Evolutionary conservation across 768 basidiomycete species (phyloP).

Genomic region (Tricholoma flavovirens): DNA sequence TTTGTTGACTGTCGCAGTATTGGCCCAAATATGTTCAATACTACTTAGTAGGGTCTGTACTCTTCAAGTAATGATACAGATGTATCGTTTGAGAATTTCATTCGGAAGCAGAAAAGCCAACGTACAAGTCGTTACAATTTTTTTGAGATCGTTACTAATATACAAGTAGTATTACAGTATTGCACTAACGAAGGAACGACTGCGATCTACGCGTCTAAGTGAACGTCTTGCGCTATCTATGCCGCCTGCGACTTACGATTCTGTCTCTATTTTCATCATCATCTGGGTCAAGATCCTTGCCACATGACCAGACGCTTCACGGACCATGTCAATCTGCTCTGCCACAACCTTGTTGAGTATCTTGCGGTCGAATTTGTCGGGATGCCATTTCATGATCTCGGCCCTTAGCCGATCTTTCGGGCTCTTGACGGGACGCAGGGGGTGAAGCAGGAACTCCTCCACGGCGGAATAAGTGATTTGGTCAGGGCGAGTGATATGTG

Average conservation of each 20-base stretch:
- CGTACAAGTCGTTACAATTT: too few relatives aligned
- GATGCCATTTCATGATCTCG: constrained; percentile 52
- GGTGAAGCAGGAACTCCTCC: constrained; percentile 35
- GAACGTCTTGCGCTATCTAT: background rate
- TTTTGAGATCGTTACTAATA: background rate
- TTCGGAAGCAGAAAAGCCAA: too few relatives aligned
- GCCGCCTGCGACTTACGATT: background rate
- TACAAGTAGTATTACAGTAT: background rate
- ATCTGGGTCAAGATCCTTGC: constrained; percentile 36
- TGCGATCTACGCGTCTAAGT: background rate
- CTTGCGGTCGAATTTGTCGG: constrained; percentile 43
- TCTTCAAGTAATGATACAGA: too few relatives aligned
- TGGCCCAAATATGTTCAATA: too few relatives aligned
- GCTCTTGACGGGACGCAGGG: constrained; percentile 27
- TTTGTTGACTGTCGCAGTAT: too few relatives aligned
- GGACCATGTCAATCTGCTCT: constrained; percentile 26
- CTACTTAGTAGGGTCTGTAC: too few relatives aligned
- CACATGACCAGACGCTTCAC: constrained; percentile 32
- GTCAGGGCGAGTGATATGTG: constrained; percentile 11
- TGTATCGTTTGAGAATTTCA: too few relatives aligned
- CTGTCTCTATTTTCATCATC: constrained; percentile 2
- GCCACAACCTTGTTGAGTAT: constrained; percentile 29
- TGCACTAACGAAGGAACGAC: background rate
- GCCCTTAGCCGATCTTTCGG: constrained; percentile 29
- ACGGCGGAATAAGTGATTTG: constrained; percentile 33